Percentiles rank a stretch among this genome's conserved stretches.
Conservation (phyloP, 495 filamentous ascomycete species). For the Penicillium riverlandense region DNA sequence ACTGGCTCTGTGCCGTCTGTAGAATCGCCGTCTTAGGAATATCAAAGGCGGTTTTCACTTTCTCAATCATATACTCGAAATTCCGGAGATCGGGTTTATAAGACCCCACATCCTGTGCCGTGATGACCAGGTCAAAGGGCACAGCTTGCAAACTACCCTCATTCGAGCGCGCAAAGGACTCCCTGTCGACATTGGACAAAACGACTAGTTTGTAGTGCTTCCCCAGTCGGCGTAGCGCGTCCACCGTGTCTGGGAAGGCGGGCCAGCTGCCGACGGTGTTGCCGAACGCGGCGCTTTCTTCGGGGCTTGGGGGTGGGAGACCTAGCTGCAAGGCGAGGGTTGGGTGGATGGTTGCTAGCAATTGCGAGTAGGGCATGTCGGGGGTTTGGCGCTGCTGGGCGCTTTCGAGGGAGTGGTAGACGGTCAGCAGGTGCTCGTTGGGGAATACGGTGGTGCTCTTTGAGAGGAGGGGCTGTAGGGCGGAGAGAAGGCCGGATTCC, state of each 20-base stretch:
- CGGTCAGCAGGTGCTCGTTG: constrained; percentile 27
- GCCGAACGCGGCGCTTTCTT: constrained; percentile 37
- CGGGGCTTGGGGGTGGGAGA: constrained; percentile 22
- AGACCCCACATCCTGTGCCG: constrained; percentile 64
- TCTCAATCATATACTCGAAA: constrained; percentile 57
- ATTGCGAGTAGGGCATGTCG: constrained; percentile 46
- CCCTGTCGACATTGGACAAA: constrained; percentile 64
- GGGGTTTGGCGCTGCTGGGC: constrained; percentile 44
- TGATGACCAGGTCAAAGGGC: constrained; percentile 62
- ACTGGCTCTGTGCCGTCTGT: constrained; percentile 64
- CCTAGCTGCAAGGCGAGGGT: constrained; percentile 35
- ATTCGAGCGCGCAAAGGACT: constrained; percentile 50
- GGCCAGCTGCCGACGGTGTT: constrained; percentile 52
- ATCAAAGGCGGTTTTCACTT: constrained; percentile 48
- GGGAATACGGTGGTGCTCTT: constrained; percentile 34
- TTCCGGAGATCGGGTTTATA: constrained; percentile 68
- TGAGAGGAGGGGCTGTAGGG: constrained; percentile 35
- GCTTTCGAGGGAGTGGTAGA: constrained; percentile 36
- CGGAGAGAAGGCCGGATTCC: constrained; percentile 43
- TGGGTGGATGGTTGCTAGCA: constrained; percentile 45
- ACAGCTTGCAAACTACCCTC: constrained; percentile 39
- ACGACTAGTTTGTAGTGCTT: constrained; percentile 62
- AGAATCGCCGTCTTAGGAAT: constrained; percentile 42
- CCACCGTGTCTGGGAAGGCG: constrained; percentile 58
- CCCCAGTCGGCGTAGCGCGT: constrained; percentile 46